Percentiles rank a stretch among this genome's conserved stretches.
These are phyloP conservation scores for Nakazawaea laoshanensis DNA, from an alignment of 805 yeast genomes.

Conservation along the genomic window DNA sequence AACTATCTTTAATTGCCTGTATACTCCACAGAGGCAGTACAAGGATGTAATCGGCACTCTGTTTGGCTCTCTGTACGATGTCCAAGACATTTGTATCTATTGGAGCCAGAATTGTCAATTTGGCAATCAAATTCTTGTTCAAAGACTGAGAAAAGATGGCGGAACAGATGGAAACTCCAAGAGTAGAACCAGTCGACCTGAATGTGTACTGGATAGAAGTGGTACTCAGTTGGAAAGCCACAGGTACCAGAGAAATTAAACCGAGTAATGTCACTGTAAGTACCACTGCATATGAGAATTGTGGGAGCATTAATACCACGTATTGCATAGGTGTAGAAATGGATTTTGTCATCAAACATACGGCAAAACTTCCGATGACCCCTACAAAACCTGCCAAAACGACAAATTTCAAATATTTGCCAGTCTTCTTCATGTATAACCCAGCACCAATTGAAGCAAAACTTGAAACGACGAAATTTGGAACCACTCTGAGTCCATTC, in stretches of 20 bases:
- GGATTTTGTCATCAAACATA: constrained; percentile 16
- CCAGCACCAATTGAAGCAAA: constrained; percentile 64
- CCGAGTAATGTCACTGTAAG: constrained; percentile 69
- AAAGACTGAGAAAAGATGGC: constrained; percentile 44
- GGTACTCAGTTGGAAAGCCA: constrained; percentile 68
- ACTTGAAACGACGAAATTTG: constrained; percentile 62
- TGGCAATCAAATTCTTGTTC: constrained; percentile 17
- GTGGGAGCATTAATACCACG: constrained; percentile 40
- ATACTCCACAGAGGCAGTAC: constrained; percentile 46
- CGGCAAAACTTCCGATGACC: constrained; percentile 35
- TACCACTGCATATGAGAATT: constrained; percentile 58
- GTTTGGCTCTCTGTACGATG: constrained; percentile 38
- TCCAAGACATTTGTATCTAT: constrained; percentile 26
- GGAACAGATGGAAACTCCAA: constrained; percentile 42
- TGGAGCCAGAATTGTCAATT: constrained; percentile 17
- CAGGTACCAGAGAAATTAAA: constrained; percentile 66
- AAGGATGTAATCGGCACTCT: constrained; percentile 43
- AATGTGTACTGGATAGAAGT: constrained; percentile 83
- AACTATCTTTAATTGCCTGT: constrained; percentile 37
- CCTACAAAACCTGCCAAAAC: constrained; percentile 32
- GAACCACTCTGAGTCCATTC: constrained; percentile 38
- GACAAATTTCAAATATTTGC: constrained; percentile 47
- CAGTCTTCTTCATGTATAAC: constrained; percentile 56
- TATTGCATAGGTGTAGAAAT: constrained; percentile 28
- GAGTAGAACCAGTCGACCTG: constrained; percentile 45